A percentile compares a stretch with the other conserved stretches of the same genome.
phyloP scores from a whole-genome alignment of 148 eudicot genomes.

The Suaeda aralocaspica region DNA sequence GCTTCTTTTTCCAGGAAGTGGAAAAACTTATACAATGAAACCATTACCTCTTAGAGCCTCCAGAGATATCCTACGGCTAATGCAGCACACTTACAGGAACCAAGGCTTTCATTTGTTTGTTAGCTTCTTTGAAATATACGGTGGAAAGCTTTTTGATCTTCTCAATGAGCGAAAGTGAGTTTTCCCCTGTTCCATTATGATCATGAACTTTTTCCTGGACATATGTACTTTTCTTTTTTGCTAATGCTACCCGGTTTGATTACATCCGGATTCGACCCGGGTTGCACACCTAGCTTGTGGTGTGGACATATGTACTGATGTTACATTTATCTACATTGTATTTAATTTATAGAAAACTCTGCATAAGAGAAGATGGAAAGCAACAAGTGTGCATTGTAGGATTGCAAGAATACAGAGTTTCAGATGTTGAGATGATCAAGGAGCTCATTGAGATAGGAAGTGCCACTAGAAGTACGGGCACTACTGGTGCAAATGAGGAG shows the following conservation, averaged over 20 bases:
- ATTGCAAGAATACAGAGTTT: conserved; percentile 82
- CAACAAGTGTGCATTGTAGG: conserved; percentile 99
- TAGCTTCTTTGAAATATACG: conserved; percentile 99
- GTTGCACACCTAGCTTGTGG: too few relatives aligned
- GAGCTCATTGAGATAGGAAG: conserved; percentile 95
- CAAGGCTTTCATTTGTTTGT: conserved; percentile 90
- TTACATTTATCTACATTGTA: too few relatives aligned
- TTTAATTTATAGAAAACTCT: conserved; percentile 63
- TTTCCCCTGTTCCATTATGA: background rate
- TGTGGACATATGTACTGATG: too few relatives aligned
- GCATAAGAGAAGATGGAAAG: conserved; percentile 95
- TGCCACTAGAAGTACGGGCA: conserved; percentile 91
- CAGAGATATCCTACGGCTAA: conserved; percentile 83
- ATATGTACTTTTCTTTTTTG: background rate
- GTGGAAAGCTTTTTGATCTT: conserved; percentile 93
- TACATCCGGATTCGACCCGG: too few relatives aligned
- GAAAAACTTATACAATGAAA: conserved; percentile 95
- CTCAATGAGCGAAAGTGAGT: conserved; percentile 92
- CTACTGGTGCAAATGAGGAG: conserved; percentile 99
- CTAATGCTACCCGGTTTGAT: conserved; percentile 13
- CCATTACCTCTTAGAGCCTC: conserved; percentile 91
- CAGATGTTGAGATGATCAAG: conserved; percentile 86
- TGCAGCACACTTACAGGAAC: conserved; percentile 84
- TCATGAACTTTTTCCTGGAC: background rate
- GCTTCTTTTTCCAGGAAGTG: conserved; percentile 66